A percentile compares a stretch with the other conserved stretches of the same genome.
phyloP scores from a whole-genome alignment of 2,329 filamentous ascomycete genomes.

The Hypoxylon sp. region DNA sequence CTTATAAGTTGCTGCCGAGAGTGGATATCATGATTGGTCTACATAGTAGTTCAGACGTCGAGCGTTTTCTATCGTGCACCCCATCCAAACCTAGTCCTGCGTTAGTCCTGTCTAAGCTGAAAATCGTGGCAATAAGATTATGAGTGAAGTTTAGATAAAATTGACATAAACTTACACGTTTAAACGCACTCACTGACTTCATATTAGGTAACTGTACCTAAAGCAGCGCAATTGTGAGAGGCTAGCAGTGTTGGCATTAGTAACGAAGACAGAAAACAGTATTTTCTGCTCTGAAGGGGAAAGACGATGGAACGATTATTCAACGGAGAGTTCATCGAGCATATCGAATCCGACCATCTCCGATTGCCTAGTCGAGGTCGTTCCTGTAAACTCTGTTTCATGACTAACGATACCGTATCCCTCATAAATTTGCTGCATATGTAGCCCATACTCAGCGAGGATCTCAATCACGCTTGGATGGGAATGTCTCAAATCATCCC shows the following conservation, averaged over 20 bases:
- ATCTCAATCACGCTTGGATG: not conserved
- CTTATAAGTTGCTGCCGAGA: conserved; percentile 7
- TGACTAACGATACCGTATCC: no score
- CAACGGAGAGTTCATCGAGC: not conserved
- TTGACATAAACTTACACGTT: conserved; percentile 7
- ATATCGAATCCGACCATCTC: not conserved
- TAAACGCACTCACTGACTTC: no score
- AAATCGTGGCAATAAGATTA: not conserved
- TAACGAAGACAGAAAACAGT: not conserved
- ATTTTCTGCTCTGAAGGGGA: not conserved
- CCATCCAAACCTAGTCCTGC: not conserved
- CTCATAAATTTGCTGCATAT: not conserved
- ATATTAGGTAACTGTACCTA: not conserved
- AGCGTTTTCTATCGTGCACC: not conserved
- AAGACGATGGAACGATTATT: not conserved
- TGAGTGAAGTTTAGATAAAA: conserved; percentile 1
- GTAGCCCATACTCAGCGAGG: not conserved
- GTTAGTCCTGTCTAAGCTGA: not conserved
- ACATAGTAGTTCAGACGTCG: not conserved
- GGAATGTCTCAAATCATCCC: not conserved
- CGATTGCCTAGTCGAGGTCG: no score
- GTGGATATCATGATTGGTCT: conserved; percentile 7
- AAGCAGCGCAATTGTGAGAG: not conserved
- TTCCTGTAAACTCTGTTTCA: not conserved
- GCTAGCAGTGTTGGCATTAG: not conserved